Conservation (phyloP, 495 filamentous ascomycete species). For the Neurospora sp. region DNA sequence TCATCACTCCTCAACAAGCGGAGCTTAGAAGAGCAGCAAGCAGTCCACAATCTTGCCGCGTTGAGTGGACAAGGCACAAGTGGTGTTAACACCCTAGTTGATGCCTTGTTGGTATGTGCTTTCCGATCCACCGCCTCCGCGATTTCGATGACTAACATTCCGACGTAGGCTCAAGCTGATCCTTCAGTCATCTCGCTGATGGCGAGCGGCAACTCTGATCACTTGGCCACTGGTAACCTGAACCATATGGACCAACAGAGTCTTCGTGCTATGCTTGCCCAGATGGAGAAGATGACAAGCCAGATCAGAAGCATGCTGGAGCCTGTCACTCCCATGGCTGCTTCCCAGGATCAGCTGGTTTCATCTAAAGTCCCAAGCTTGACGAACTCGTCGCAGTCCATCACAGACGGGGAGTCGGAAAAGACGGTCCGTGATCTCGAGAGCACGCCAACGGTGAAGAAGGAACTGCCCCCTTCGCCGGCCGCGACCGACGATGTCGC, state of each 20-base stretch:
- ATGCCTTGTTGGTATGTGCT: constrained; percentile 35
- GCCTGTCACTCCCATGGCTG: neutral
- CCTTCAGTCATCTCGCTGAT: constrained; percentile 23
- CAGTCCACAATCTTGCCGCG: constrained; percentile 46
- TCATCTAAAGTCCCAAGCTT: neutral
- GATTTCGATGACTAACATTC: neutral
- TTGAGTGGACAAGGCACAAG: constrained; percentile 24
- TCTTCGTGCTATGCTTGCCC: constrained; percentile 25
- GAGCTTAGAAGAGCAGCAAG: constrained; percentile 36
- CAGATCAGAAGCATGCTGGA: constrained; percentile 7
- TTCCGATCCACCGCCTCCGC: constrained; percentile 2
- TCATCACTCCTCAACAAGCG: constrained; percentile 6
- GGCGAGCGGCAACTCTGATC: constrained; percentile 20
- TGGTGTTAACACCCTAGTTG: constrained; percentile 25
- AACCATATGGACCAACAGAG: constrained; percentile 21
- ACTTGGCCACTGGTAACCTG: constrained; percentile 14
- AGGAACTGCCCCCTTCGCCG: constrained; percentile 10
- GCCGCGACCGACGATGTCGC: constrained; percentile 17
- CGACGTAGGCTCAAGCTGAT: constrained; percentile 12
- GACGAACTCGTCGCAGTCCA: neutral
- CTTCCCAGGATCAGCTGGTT: neutral
- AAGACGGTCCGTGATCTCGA: neutral
- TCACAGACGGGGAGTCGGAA: neutral
- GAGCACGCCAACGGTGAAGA: constrained; percentile 6
- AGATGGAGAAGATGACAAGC: constrained; percentile 15